phyloP scores from a whole-genome alignment of 768 basidiomycete genomes.

The Heimioporus sp. region DNA sequence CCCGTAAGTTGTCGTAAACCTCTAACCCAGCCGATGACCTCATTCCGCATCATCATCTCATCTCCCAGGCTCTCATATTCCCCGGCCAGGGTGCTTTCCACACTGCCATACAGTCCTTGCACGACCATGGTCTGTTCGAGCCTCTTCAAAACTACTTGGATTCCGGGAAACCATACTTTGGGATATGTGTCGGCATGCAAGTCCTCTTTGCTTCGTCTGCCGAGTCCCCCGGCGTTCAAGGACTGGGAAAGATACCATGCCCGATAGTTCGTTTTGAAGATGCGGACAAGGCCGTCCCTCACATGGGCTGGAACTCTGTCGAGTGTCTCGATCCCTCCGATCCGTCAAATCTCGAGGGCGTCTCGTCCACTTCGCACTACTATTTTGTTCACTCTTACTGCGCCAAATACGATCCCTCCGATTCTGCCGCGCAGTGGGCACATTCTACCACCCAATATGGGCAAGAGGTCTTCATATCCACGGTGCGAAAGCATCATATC shows the following conservation, averaged over 20 bases:
- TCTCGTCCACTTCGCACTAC: constrained; percentile 64
- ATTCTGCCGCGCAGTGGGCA: constrained; percentile 68
- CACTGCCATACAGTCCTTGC: constrained; percentile 78
- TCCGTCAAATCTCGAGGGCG: constrained; percentile 41
- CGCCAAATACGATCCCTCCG: constrained; percentile 66
- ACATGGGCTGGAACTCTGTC: constrained; percentile 95
- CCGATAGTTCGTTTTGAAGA: constrained; percentile 73
- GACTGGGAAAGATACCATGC: constrained; percentile 84
- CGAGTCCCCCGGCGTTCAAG: constrained; percentile 65
- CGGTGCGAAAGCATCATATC: constrained; percentile 78
- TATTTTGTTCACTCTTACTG: constrained; percentile 98
- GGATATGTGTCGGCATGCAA: constrained; percentile 99
- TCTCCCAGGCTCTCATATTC: constrained; percentile 82
- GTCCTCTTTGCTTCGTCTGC: constrained; percentile 85
- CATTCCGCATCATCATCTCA: not conserved
- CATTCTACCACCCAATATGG: constrained; percentile 93
- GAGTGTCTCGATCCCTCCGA: constrained; percentile 50
- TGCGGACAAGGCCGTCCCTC: constrained; percentile 84
- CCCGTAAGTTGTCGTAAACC: constrained; percentile 61
- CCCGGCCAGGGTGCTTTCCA: constrained; percentile 96
- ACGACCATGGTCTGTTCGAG: constrained; percentile 67
- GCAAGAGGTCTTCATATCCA: constrained; percentile 85
- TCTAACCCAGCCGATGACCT: constrained; percentile 6
- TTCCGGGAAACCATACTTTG: constrained; percentile 92
- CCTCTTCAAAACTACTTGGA: constrained; percentile 80